Conservation (phyloP, 306 rosid species). For the Pyrus pyrifolia region DNA sequence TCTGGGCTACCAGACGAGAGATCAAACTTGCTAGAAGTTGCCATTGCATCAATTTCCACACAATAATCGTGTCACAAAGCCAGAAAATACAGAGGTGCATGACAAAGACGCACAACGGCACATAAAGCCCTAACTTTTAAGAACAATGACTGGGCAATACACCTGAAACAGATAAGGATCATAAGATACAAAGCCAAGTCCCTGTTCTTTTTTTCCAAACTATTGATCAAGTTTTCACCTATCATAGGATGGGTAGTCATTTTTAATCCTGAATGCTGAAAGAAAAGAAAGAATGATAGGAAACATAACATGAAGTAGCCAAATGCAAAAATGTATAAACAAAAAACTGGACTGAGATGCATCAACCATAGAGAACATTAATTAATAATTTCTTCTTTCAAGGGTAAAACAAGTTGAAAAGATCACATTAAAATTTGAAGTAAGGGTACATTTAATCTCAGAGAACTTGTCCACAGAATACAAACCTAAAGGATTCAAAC, state of each 20-base stretch:
- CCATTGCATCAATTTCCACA: slow-evolving; percentile 69
- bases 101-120: slow-evolving; percentile 45
- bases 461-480: background rate
- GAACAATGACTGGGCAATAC: slow-evolving; percentile 22
- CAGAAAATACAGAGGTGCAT: slow-evolving; percentile 54
- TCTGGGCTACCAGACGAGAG: slow-evolving; percentile 87
- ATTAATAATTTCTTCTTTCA: background rate
- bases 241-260: background rate
- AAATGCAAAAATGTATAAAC: background rate
- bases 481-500: background rate
- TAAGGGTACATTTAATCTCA: background rate
- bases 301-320: background rate
- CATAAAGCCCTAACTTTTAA: slow-evolving; percentile 44
- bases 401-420: background rate
- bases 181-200: slow-evolving; percentile 4
- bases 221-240: background rate
- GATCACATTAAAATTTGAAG: background rate
- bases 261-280: background rate
- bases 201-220: background rate
- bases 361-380: background rate
- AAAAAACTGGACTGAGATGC: background rate
- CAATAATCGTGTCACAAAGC: slow-evolving; percentile 45
- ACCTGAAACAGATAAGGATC: slow-evolving; percentile 46
- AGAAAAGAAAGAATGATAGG: background rate
- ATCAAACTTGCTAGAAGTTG: slow-evolving; percentile 86